A percentile compares a stretch with the other conserved stretches of the same genome.
phyloP scores from a whole-genome alignment of 257 asterid genomes.

The Osmanthus fragrans region DNA sequence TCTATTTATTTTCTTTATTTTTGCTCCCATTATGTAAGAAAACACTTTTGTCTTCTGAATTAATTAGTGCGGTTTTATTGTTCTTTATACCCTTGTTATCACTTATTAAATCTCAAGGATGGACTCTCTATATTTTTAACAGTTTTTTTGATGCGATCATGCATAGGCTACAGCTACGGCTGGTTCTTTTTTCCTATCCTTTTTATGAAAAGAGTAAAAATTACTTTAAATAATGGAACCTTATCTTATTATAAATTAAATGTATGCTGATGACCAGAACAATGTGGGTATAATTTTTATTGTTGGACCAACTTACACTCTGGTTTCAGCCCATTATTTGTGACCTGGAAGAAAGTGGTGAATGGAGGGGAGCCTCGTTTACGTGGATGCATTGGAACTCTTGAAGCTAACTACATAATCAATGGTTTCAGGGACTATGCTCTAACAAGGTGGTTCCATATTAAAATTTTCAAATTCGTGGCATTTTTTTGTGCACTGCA shows the following conservation, averaged over 20 bases:
- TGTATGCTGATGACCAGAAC: conserved; percentile 16
- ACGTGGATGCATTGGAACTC: conserved; percentile 98
- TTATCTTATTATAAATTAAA: conserved; percentile 4
- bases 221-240: conserved; percentile 4
- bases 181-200: conserved; percentile 1
- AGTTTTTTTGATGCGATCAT: neutral
- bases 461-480: conserved; percentile 5
- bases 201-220: neutral
- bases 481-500: conserved; percentile 7
- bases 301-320: conserved; percentile 17
- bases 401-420: conserved; percentile 76
- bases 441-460: conserved; percentile 63
- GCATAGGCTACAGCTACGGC: conserved; percentile 1
- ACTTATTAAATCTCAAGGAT: neutral
- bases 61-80: neutral
- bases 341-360: conserved; percentile 89
- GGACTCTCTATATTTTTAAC: neutral
- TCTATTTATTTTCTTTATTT: neutral
- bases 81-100: conserved; percentile 1
- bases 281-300: conserved; percentile 20
- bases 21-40: neutral
- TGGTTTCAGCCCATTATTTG: conserved; percentile 85
- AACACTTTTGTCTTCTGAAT: neutral
- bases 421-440: conserved; percentile 93
- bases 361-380: conserved; percentile 94